Percentiles rank a stretch among this genome's conserved stretches.
These are phyloP conservation scores for Porphyrellus cyaneotinctus DNA, from an alignment of 768 basidiomycete genomes.

Conservation along the genomic window DNA sequence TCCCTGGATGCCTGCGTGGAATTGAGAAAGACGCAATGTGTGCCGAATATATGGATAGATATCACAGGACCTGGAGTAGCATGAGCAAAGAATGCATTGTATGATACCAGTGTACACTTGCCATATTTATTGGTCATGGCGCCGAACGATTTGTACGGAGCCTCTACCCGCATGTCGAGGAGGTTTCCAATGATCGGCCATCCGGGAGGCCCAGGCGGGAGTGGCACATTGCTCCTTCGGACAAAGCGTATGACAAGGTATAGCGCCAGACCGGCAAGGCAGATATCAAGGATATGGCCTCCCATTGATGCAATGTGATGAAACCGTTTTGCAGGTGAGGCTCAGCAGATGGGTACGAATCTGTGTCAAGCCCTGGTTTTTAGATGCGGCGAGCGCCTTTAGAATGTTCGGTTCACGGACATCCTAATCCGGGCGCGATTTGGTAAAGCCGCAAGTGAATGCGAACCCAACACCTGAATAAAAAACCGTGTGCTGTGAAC, in stretches of 20 bases:
- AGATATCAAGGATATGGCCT: too few species aligned
- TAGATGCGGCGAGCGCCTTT: too few species aligned
- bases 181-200: neutral
- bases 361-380: too few species aligned
- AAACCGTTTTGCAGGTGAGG: too few species aligned
- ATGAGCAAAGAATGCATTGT: neutral
- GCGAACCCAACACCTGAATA: too few species aligned
- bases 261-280: neutral
- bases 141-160: neutral
- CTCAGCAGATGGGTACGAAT: too few species aligned
- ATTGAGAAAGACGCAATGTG: neutral
- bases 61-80: neutral
- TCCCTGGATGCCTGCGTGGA: neutral
- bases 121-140: neutral
- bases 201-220: neutral
- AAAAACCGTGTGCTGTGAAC: too few species aligned
- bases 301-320: too few species aligned
- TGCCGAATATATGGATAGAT: neutral
- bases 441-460: too few species aligned
- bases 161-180: neutral
- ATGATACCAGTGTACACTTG: neutral
- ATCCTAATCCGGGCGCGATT: too few species aligned
- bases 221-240: neutral
- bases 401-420: too few species aligned
- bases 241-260: neutral